phyloP scores from a whole-genome alignment of 768 basidiomycete genomes.

The Lactarius vividus region DNA sequence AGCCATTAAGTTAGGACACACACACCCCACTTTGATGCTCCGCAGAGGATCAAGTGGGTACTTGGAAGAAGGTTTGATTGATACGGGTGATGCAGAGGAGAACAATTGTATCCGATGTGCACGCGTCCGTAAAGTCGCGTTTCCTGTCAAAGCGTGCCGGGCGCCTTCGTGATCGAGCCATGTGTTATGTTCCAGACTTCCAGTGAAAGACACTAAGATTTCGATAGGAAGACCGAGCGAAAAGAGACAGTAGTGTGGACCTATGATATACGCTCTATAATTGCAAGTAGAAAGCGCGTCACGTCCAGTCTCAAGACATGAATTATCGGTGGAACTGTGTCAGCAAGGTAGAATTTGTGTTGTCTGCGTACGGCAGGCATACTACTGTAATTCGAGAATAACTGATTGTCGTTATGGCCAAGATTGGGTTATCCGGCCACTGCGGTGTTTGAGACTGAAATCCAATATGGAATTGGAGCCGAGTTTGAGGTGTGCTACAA shows the following conservation, averaged over 20 bases:
- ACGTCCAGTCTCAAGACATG: background rate
- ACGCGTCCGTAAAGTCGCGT: background rate
- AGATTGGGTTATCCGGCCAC: constrained; percentile 13
- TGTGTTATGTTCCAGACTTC: background rate
- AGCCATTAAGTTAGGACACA: constrained; percentile 2
- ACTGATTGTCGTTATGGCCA: constrained; percentile 15
- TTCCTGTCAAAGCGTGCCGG: background rate
- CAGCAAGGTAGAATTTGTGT: constrained; percentile 2
- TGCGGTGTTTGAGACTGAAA: constrained; percentile 4
- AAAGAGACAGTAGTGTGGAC: constrained; percentile 1
- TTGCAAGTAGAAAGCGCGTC: constrained; percentile 1
- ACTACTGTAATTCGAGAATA: constrained; percentile 8
- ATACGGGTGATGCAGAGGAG: constrained; percentile 17
- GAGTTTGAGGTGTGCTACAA: constrained; percentile 9
- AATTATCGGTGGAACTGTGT: constrained; percentile 3
- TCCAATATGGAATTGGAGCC: constrained; percentile 14
- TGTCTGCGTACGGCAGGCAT: constrained; percentile 7
- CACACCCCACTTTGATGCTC: constrained; percentile 17
- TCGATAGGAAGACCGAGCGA: constrained; percentile 1
- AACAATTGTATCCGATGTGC: constrained; percentile 3
- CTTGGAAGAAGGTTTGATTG: constrained; percentile 25
- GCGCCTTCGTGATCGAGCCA: constrained; percentile 2
- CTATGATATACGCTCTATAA: background rate
- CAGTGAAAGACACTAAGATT: constrained; percentile 5
- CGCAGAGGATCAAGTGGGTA: constrained; percentile 16